Conservation (phyloP, 495 filamentous ascomycete genomes). For the Venustampulla echinocandica region DNA sequence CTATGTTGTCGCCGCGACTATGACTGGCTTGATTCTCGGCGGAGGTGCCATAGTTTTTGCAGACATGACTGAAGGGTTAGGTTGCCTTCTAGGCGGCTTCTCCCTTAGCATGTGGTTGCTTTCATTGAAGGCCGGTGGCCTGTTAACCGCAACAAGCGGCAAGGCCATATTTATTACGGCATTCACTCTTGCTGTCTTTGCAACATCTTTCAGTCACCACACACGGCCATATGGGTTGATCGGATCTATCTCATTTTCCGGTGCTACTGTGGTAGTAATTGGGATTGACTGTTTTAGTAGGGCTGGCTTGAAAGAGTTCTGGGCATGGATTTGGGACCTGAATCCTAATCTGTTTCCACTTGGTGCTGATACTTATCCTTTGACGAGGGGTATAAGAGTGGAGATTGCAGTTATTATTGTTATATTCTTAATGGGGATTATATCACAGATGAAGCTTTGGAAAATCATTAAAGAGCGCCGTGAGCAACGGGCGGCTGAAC, state of each 20-base stretch:
- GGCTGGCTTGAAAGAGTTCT: conserved; percentile 90
- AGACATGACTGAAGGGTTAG: conserved; percentile 79
- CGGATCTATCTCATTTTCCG: conserved; percentile 64
- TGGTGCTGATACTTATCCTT: conserved; percentile 65
- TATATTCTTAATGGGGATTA: conserved; percentile 61
- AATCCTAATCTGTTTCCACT: conserved; percentile 76
- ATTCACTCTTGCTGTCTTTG: conserved; percentile 58
- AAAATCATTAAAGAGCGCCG: conserved; percentile 70
- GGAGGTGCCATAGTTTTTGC: conserved; percentile 68
- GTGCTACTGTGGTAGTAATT: conserved; percentile 66
- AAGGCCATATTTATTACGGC: conserved; percentile 69
- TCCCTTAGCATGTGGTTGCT: conserved; percentile 88
- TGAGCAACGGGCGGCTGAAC: conserved; percentile 48
- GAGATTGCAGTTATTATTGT: conserved; percentile 75
- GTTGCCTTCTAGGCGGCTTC: conserved; percentile 82
- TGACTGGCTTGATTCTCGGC: conserved; percentile 72
- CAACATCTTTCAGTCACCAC: conserved; percentile 68
- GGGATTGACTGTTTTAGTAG: conserved; percentile 88
- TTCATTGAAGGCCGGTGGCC: conserved; percentile 64
- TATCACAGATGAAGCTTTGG: conserved; percentile 85
- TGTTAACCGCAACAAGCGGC: conserved; percentile 50
- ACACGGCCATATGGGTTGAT: conserved; percentile 75
- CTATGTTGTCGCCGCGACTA: conserved; percentile 71
- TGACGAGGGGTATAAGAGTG: conserved; percentile 78
- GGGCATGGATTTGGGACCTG: conserved; percentile 85